Conservation (phyloP, 2,329 filamentous ascomycete genomes). For the Setomelanomma holmii region DNA sequence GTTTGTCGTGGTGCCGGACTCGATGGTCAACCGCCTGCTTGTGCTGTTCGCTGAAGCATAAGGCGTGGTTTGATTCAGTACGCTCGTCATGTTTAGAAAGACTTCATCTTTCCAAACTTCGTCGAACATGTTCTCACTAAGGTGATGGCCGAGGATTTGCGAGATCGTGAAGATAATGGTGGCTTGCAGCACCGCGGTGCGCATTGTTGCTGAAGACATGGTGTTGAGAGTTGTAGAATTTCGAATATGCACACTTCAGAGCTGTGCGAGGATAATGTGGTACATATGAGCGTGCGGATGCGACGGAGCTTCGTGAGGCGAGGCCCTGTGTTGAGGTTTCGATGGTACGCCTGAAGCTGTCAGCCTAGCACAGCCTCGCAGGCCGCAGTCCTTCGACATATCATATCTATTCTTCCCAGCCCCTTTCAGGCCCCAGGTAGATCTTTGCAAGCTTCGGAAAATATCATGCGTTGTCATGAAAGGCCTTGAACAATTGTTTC, state of each 20-base stretch:
- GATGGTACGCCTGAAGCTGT: neutral
- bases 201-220: slow-evolving; percentile 18
- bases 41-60: neutral
- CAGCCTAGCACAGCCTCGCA: slow-evolving; percentile 2
- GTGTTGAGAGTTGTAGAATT: neutral
- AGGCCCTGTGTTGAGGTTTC: neutral
- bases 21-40: neutral
- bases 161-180: slow-evolving; percentile 11
- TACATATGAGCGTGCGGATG: neutral
- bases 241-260: neutral
- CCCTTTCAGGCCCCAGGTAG: no score
- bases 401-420: no score
- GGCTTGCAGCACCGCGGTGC: slow-evolving; percentile 18
- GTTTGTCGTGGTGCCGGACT: neutral
- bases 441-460: no score
- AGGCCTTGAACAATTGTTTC: no score
- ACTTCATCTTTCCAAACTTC: slow-evolving; percentile 7
- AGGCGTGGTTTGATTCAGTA: neutral
- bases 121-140: slow-evolving; percentile 8
- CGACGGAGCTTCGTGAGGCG: neutral
- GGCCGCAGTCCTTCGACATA: no score
- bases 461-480: no score
- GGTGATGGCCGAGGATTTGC: slow-evolving; percentile 8
- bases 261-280: no score
- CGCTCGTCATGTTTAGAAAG: slow-evolving; percentile 5